Percentiles rank a stretch among this genome's conserved stretches.
Conservation (phyloP, 2,329 filamentous ascomycete species). For the Pezicula neosporulosa region DNA sequence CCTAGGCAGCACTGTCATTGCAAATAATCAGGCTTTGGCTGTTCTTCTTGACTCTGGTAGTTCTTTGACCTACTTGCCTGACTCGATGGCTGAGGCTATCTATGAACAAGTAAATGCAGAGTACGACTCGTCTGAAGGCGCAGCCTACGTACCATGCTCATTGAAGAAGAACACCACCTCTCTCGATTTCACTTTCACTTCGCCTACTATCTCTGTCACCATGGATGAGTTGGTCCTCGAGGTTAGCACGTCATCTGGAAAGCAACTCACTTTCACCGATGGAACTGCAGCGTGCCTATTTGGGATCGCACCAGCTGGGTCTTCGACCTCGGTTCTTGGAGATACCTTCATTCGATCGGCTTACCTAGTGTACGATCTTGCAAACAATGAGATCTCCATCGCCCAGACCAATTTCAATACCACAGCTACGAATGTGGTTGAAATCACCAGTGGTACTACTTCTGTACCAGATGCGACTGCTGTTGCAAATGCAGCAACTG, state of each 20-base stretch:
- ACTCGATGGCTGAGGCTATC: constrained; percentile 49
- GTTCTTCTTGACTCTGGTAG: constrained; percentile 72
- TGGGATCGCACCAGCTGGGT: constrained; percentile 58
- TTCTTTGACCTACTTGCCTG: constrained; percentile 63
- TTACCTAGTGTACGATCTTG: constrained; percentile 73
- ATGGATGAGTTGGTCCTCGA: constrained; percentile 59
- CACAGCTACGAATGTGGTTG: constrained; percentile 44
- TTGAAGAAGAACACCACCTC: constrained; percentile 37
- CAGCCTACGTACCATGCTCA: constrained; percentile 61
- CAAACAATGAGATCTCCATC: constrained; percentile 67
- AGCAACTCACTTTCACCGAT: constrained; percentile 47
- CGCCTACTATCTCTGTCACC: constrained; percentile 48
- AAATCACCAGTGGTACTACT: constrained; percentile 48
- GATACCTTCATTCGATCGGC: constrained; percentile 74
- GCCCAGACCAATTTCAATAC: constrained; percentile 64
- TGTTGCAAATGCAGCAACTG: constrained; percentile 45
- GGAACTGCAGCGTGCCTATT: constrained; percentile 60
- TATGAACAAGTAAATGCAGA: constrained; percentile 56
- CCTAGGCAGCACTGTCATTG: constrained; percentile 39
- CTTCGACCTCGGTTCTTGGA: constrained; percentile 59
- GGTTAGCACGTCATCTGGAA: constrained; percentile 39
- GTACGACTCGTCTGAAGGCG: constrained; percentile 48
- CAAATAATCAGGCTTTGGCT: constrained; percentile 48
- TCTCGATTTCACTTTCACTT: constrained; percentile 53
- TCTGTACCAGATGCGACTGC: constrained; percentile 51